Conservation (phyloP, 108 stramenopile species). For the Craspedostauros australis region DNA sequence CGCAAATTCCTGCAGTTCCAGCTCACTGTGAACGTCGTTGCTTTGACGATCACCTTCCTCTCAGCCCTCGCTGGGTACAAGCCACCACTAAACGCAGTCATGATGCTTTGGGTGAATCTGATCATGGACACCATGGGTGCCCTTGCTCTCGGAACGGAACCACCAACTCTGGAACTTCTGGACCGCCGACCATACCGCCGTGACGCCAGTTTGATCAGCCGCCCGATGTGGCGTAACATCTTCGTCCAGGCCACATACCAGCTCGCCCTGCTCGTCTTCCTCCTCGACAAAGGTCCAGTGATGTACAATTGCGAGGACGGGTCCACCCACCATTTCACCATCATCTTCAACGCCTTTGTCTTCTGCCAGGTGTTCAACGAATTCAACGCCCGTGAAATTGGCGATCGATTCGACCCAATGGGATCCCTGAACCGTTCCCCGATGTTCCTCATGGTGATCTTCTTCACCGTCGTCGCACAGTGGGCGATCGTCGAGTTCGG, state of each 20-base stretch:
- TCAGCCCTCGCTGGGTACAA: constrained; percentile 89
- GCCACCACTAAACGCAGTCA: constrained; percentile 95
- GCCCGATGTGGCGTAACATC: constrained; percentile 85
- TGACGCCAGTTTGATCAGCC: constrained; percentile 68
- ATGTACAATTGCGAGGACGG: constrained; percentile 65
- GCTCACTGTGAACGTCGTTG: constrained; percentile 96
- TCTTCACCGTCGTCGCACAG: constrained; percentile 77
- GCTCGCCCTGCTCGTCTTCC: constrained; percentile 50
- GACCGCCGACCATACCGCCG: constrained; percentile 70
- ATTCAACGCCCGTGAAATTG: constrained; percentile 87
- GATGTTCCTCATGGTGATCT: constrained; percentile 77
- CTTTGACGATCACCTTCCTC: constrained; percentile 93
- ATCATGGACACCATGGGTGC: constrained; percentile 99
- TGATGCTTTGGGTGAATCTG: constrained; percentile 99
- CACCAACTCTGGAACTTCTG: constrained; percentile 72
- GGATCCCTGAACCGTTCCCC: constrained; percentile 49
- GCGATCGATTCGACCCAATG: constrained; percentile 57
- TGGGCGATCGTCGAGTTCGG: constrained; percentile 84
- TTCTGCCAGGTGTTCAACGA: constrained; percentile 92
- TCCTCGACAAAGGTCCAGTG: constrained; percentile 46
- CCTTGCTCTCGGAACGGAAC: constrained; percentile 96
- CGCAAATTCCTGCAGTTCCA: constrained; percentile 98
- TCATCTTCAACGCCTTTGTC: constrained; percentile 94
- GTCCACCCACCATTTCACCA: constrained; percentile 71
- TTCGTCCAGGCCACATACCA: constrained; percentile 74